Evolutionary conservation across 495 filamentous ascomycete species (phyloP).

Genomic region (Lophium mytilinum): DNA sequence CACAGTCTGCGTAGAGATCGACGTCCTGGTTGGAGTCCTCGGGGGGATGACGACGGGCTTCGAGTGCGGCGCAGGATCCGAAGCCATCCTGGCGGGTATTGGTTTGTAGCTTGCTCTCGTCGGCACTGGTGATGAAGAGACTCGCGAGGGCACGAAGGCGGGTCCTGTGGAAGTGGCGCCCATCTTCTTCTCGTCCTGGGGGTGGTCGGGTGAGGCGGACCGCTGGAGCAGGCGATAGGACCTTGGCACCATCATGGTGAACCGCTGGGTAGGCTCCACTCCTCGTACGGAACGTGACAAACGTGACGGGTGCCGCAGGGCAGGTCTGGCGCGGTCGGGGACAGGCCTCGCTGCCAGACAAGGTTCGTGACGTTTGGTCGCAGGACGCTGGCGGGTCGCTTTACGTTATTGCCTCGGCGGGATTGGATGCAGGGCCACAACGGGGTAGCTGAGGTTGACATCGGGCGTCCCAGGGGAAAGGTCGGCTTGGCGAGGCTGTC

Average conservation of each 20-base stretch:
- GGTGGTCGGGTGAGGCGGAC: conserved; percentile 1
- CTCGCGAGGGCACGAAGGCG: neutral
- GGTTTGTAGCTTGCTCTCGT: conserved; percentile 1
- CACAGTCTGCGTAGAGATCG: conserved; percentile 20
- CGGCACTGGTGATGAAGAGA: neutral
- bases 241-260: conserved; percentile 26
- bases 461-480: neutral
- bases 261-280: neutral
- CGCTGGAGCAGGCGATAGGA: conserved; percentile 16
- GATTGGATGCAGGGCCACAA: neutral
- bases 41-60: conserved; percentile 26
- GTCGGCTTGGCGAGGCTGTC: neutral
- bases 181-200: conserved; percentile 22
- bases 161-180: conserved; percentile 7
- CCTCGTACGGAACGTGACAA: neutral
- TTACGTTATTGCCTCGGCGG: conserved; percentile 1
- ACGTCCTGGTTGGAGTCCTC: conserved; percentile 9
- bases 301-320: neutral
- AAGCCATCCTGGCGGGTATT: neutral
- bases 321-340: too few species aligned
- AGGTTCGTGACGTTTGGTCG: neutral
- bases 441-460: neutral
- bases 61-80: conserved; percentile 11
- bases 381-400: neutral
- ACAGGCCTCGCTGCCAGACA: neutral